phyloP scores from a whole-genome alignment of 2,329 filamentous ascomycete species.

The Myriosclerotinia scirpicola region DNA sequence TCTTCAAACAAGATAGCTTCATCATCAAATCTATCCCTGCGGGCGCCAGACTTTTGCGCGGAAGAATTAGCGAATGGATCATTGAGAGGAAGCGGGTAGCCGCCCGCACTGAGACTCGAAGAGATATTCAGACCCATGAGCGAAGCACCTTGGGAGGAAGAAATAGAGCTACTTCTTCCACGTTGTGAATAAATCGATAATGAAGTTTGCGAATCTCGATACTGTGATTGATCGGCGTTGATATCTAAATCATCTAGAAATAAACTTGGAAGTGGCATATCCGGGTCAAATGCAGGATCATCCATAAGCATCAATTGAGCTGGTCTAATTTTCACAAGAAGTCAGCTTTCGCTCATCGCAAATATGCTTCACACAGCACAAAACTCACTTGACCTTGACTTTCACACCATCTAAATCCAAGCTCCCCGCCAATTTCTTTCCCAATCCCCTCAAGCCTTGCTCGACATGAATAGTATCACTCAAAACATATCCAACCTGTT shows the following conservation, averaged over 20 bases:
- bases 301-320: conserved; percentile 76
- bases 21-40: conserved; percentile 41
- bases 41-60: conserved; percentile 36
- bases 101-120: conserved; percentile 46
- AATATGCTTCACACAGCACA: background rate
- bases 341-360: conserved; percentile 22
- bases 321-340: conserved; percentile 50
- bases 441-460: conserved; percentile 68
- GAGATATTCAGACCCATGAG: conserved; percentile 50
- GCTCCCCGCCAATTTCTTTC: conserved; percentile 56
- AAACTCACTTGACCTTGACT: conserved; percentile 62
- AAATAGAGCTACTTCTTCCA: conserved; percentile 28
- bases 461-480: conserved; percentile 71
- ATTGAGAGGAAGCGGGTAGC: conserved; percentile 37
- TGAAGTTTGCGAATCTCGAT: conserved; percentile 39
- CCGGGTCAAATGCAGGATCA: conserved; percentile 77
- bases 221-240: conserved; percentile 29
- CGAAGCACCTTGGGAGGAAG: conserved; percentile 27
- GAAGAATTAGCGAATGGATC: conserved; percentile 40
- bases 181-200: conserved; percentile 38
- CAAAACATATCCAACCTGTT: conserved; percentile 86
- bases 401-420: conserved; percentile 57
- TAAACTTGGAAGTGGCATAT: conserved; percentile 60
- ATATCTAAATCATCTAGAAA: conserved; percentile 51
- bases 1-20: conserved; percentile 39